These are phyloP conservation scores for Scheffersomyces lignicola DNA, from an alignment of 1,139 yeast species.

Conservation along the genomic window DNA sequence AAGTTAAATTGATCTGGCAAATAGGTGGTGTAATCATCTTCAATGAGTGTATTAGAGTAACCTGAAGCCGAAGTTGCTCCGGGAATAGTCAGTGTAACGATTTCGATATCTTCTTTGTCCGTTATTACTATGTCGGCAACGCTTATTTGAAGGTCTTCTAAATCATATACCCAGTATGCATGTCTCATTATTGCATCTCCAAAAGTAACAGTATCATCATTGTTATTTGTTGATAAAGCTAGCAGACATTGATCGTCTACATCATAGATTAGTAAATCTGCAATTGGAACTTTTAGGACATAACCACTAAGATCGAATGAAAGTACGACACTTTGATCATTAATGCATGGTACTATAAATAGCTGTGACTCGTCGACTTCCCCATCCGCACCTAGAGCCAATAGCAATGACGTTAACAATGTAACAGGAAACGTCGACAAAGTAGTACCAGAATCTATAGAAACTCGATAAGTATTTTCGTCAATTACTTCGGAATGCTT, in stretches of 20 bases:
- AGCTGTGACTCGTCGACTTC: slow-evolving; percentile 16
- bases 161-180: slow-evolving; percentile 27
- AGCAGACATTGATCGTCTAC: slow-evolving; percentile 15
- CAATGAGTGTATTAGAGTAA: too few relatives aligned
- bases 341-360: slow-evolving; percentile 20
- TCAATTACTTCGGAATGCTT: neutral
- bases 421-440: slow-evolving; percentile 50
- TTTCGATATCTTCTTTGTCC: neutral
- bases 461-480: slow-evolving; percentile 3
- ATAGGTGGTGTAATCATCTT: too few relatives aligned
- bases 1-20: too few relatives aligned
- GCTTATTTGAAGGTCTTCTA: slow-evolving; percentile 14
- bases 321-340: slow-evolving; percentile 13
- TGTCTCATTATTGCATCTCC: slow-evolving; percentile 28
- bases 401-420: slow-evolving; percentile 22
- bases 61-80: too few relatives aligned
- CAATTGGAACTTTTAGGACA: slow-evolving; percentile 27
- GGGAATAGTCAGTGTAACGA: neutral
- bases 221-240: slow-evolving; percentile 19
- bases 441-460: slow-evolving; percentile 69
- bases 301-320: slow-evolving; percentile 30
- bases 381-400: slow-evolving; percentile 34
- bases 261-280: slow-evolving; percentile 15
- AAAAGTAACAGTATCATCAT: slow-evolving; percentile 14
- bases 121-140: neutral